Evolutionary conservation across 2,329 filamentous ascomycete genomes (phyloP).

Genomic region (Mycosphaerella sp.): DNA sequence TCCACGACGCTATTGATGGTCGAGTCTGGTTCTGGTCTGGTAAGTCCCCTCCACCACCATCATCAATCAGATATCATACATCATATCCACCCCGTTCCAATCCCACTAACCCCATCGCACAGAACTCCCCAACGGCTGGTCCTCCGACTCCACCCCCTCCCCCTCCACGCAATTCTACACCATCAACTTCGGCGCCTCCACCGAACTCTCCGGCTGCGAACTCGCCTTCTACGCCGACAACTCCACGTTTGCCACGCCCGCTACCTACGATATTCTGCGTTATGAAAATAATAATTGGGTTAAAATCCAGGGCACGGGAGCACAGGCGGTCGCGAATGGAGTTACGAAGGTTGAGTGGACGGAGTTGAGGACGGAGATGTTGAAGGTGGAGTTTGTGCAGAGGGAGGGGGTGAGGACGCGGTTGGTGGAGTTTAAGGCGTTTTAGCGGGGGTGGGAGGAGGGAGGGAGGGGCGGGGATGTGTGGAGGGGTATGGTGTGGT

Average conservation of each 20-base stretch:
- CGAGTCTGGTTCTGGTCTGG: constrained; percentile 36
- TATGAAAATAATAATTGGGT: constrained; percentile 27
- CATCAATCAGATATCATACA: too few species aligned
- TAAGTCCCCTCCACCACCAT: too few species aligned
- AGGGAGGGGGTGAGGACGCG: constrained; percentile 32
- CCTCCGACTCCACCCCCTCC: constrained; percentile 28
- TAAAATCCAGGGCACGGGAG: constrained; percentile 25
- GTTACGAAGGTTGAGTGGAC: constrained; percentile 35
- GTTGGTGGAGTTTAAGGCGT: constrained; percentile 39
- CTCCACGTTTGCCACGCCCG: constrained; percentile 30
- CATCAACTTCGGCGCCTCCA: constrained; percentile 35
- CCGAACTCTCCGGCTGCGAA: constrained; percentile 31
- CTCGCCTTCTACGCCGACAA: constrained; percentile 36
- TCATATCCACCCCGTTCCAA: too few species aligned
- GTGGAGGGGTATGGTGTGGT: too few species aligned
- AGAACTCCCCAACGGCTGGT: constrained; percentile 38
- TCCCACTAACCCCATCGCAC: too few species aligned
- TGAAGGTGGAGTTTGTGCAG: constrained; percentile 35
- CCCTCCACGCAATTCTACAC: constrained; percentile 35
- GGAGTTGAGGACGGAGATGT: constrained; percentile 23
- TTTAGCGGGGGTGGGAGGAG: constrained; percentile 6
- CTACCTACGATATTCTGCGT: constrained; percentile 31
- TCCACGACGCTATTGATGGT: constrained; percentile 38
- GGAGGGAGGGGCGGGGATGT: too few species aligned
- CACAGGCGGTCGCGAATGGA: constrained; percentile 33